Evolutionary conservation across 2,329 filamentous ascomycete genomes (phyloP).

Genomic region (Penicillium sumatraense): DNA sequence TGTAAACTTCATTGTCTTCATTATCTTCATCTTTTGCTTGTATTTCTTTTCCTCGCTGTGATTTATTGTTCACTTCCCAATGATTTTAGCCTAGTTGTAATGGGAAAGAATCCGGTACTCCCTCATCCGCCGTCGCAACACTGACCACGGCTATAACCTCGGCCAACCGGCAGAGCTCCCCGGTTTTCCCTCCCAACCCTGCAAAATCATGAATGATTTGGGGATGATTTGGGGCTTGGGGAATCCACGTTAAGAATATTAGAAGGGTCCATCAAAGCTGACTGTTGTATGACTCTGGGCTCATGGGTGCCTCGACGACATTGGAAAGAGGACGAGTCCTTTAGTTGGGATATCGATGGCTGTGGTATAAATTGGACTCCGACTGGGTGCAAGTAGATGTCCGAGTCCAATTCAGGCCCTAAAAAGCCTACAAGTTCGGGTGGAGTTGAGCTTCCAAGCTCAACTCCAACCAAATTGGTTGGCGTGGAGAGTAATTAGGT

Average conservation of each 20-base stretch:
- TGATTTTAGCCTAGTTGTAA: too few relatives aligned
- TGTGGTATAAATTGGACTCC: conserved; percentile 5
- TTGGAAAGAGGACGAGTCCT: conserved; percentile 5
- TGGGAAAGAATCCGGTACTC: background rate
- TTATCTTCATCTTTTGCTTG: too few relatives aligned
- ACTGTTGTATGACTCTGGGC: conserved; percentile 18
- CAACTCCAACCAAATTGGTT: too few relatives aligned
- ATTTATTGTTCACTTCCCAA: background rate
- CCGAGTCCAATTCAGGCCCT: background rate
- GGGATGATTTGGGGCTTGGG: background rate
- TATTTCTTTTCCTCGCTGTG: too few relatives aligned
- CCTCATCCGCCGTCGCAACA: background rate
- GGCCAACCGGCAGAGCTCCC: conserved; percentile 13
- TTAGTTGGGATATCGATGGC: conserved; percentile 10
- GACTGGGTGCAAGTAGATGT: background rate
- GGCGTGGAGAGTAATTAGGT: too few relatives aligned
- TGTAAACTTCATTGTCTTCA: background rate
- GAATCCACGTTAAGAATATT: background rate
- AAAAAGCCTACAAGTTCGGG: too few relatives aligned
- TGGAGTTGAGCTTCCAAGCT: too few relatives aligned
- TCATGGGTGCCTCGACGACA: conserved; percentile 3
- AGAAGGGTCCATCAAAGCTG: conserved; percentile 1
- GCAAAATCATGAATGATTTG: too few relatives aligned
- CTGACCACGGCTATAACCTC: conserved; percentile 8
- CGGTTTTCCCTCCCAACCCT: background rate